A percentile compares a stretch with the other conserved stretches of the same genome.
Evolutionary conservation across 768 basidiomycete genomes (phyloP).

Genomic region (Leccinum pellstonianum): DNA sequence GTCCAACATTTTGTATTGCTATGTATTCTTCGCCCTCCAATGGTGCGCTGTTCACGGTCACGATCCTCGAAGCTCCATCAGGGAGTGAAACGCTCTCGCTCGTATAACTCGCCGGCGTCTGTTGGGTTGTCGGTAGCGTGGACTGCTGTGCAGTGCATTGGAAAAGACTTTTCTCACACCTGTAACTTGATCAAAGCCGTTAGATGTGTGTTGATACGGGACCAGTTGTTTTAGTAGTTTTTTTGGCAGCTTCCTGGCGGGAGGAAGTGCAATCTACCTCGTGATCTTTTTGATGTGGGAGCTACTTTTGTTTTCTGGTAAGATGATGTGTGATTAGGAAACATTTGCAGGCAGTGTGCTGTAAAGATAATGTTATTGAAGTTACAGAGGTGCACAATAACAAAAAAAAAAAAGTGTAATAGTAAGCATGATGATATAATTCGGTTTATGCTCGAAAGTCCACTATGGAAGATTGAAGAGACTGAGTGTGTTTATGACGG

Average conservation of each 20-base stretch:
- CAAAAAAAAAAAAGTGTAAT: slow-evolving; percentile 13
- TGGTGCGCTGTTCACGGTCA: slow-evolving; percentile 32
- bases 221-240: slow-evolving; percentile 11
- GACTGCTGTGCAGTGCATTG: slow-evolving; percentile 22
- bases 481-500: slow-evolving; percentile 12
- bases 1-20: slow-evolving; percentile 33
- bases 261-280: slow-evolving; percentile 9
- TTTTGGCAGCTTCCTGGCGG: slow-evolving; percentile 9
- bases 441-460: slow-evolving; percentile 28
- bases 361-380: slow-evolving; percentile 9
- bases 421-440: slow-evolving; percentile 17
- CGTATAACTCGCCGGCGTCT: slow-evolving; percentile 15
- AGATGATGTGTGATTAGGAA: neutral
- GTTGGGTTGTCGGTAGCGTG: slow-evolving; percentile 14
- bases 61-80: slow-evolving; percentile 53
- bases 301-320: neutral
- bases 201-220: slow-evolving; percentile 22
- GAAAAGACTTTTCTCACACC: slow-evolving; percentile 8
- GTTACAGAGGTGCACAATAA: slow-evolving; percentile 28
- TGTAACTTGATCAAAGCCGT: slow-evolving; percentile 11
- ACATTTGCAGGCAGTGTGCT: slow-evolving; percentile 1
- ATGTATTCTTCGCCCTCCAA: slow-evolving; percentile 21
- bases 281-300: neutral
- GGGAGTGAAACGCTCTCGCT: slow-evolving; percentile 33
- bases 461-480: slow-evolving; percentile 14